Evolutionary conservation across 1,284 basidiomycete species (phyloP), one percentile per base, ranked within the genome.

Genomic region (Cutaneotrichosporon cyanovorans): DNA sequence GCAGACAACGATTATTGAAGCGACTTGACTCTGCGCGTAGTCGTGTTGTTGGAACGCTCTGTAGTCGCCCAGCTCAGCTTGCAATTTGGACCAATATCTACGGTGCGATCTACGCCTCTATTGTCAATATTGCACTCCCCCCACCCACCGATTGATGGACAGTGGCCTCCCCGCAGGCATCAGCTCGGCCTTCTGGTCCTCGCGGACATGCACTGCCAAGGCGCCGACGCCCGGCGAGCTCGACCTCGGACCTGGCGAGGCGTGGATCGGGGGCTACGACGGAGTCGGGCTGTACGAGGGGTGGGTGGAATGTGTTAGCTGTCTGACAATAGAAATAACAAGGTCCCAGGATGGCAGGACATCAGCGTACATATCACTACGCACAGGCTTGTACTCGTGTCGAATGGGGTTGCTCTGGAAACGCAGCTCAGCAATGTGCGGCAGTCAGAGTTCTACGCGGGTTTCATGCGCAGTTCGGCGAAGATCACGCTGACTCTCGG

Each of bases 371-470:
- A 87, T 63, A 75, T 88, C 20, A 89, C 92, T 0, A 85, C 83
- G 0, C 88, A 95, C 66, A 82, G 93, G 1, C 56, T 73, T 4
- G 61, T 73, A 28, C 57, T 72, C 46, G 51, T 68, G 2, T 65
- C 63, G 15, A 53, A 57, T 3, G 21, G 68, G 66, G 19, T 68
- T 74, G 31, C 83, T 81, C 69, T 87, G 52, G 79, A 83, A 45
- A 58, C 74, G 23, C 57, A 64, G 56, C 78, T 96, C 8, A 74
- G 77, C 0, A 73, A 75, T 50, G 76, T 97, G 43, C 73, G 75
- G 2, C 83, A 85, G 60, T 93, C 89, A 3, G 89, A 96, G 58
- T 80, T 87, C 71, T 97, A 95, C 65, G 82, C 84, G 3, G 92
- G 93, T 3, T 83, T 98, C 51, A 85, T 97, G 74, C 86, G 81